Evolutionary conservation across 192 early-diverging fungal genomes (phyloP).

Genomic region (Podila epigama): DNA sequence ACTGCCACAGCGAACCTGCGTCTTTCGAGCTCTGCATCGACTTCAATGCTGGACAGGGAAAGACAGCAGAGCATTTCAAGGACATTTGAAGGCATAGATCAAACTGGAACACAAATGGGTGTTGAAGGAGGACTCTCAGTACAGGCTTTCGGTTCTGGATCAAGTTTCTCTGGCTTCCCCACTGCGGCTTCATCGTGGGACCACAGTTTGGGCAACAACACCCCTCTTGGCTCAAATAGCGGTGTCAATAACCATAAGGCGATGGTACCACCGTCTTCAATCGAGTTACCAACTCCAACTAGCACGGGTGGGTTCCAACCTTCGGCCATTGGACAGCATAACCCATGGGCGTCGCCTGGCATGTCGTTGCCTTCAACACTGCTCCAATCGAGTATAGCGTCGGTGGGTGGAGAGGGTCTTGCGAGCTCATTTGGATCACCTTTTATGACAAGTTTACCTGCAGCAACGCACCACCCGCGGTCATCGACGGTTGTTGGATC

Average conservation of each 20-base stretch:
- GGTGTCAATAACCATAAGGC: no score
- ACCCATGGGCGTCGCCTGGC: constrained; percentile 28
- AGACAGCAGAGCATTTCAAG: constrained; percentile 9
- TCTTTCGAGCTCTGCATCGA: constrained; percentile 1
- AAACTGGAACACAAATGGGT: constrained; percentile 6
- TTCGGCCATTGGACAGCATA: constrained; percentile 22
- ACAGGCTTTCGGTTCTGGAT: constrained; percentile 8
- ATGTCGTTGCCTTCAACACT: constrained; percentile 23
- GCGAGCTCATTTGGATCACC: constrained; percentile 21
- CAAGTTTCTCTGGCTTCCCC: constrained; percentile 24
- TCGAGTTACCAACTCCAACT: constrained; percentile 18
- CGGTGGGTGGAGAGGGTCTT: constrained; percentile 6
- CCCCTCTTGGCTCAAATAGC: no score
- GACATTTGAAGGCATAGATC: constrained; percentile 31
- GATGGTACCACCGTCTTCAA: constrained; percentile 10
- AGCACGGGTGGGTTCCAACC: constrained; percentile 20
- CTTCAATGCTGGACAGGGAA: constrained; percentile 2
- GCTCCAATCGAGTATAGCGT: constrained; percentile 6
- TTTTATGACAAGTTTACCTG: constrained; percentile 31
- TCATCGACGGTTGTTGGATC: constrained; percentile 6
- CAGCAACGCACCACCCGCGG: constrained; percentile 7
- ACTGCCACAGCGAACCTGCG: neutral
- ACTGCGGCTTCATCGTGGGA: constrained; percentile 27
- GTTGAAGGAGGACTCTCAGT: neutral
- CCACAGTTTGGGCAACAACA: constrained; percentile 14